These are phyloP conservation scores for Plectosphaerella sp. DNA, from an alignment of 2,329 filamentous ascomycete genomes.

Conservation along the genomic window DNA sequence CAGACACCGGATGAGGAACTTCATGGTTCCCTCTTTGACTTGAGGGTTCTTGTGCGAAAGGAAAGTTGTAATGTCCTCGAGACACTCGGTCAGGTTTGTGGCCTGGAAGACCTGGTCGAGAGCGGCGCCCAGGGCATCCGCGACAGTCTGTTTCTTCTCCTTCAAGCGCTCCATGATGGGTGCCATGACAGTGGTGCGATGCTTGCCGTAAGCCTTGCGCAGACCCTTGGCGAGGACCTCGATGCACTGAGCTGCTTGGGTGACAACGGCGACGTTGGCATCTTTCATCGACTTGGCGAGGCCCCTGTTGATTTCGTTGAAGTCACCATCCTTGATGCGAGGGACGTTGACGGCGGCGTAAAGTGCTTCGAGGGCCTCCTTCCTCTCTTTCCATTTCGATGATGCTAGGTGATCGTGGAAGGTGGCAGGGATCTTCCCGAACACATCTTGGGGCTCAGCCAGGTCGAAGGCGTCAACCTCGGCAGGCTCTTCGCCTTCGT, in stretches of 20 bases:
- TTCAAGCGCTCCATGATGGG: conserved; percentile 95
- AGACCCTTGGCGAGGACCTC: conserved; percentile 85
- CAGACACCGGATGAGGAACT: conserved; percentile 85
- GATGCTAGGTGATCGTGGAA: conserved; percentile 82
- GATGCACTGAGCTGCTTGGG: conserved; percentile 87
- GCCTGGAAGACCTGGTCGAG: conserved; percentile 65
- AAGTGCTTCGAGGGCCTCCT: conserved; percentile 85
- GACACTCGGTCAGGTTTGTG: conserved; percentile 73
- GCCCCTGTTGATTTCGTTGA: conserved; percentile 75
- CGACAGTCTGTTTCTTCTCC: conserved; percentile 88
- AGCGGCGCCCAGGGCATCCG: conserved; percentile 82
- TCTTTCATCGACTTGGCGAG: conserved; percentile 98
- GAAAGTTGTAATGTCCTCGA: conserved; percentile 86
- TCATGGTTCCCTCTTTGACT: conserved; percentile 92
- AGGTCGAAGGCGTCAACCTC: conserved; percentile 80
- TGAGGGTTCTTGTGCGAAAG: conserved; percentile 94
- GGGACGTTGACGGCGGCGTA: conserved; percentile 76
- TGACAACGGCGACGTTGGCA: conserved; percentile 92
- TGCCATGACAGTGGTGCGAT: conserved; percentile 74
- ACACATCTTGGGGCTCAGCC: conserved; percentile 81
- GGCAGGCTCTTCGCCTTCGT: conserved; percentile 55
- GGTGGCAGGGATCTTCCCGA: conserved; percentile 74
- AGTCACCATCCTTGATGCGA: conserved; percentile 86
- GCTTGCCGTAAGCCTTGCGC: conserved; percentile 71
- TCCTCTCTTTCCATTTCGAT: conserved; percentile 97